phyloP scores from a whole-genome alignment of 495 filamentous ascomycete genomes.

The Penicillium pulvis region DNA sequence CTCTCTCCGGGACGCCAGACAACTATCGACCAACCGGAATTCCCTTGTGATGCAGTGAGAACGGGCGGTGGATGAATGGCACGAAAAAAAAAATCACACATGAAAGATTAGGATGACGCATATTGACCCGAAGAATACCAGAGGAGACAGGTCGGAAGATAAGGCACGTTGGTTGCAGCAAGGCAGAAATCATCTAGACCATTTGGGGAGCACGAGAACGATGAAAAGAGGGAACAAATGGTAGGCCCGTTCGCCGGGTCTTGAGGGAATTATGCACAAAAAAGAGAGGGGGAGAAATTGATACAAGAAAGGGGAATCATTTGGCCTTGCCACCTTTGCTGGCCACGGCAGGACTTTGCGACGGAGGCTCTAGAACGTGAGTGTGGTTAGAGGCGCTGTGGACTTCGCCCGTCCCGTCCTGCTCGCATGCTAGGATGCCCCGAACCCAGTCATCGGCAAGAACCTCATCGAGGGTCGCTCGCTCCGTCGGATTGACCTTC shows the following conservation, averaged over 20 bases:
- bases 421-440: slow-evolving; percentile 63
- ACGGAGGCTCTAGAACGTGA: slow-evolving; percentile 64
- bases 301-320: slow-evolving; percentile 30
- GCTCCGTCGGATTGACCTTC: slow-evolving; percentile 79
- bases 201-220: slow-evolving; percentile 7
- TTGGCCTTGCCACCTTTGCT: slow-evolving; percentile 44
- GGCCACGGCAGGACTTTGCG: slow-evolving; percentile 41
- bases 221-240: slow-evolving; percentile 3
- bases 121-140: slow-evolving; percentile 10
- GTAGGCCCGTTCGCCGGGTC: background rate
- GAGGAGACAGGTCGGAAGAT: background rate
- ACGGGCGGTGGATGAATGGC: background rate
- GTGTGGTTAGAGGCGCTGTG: slow-evolving; percentile 57
- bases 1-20: background rate
- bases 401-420: slow-evolving; percentile 59
- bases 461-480: slow-evolving; percentile 83
- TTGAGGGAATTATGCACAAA: slow-evolving; percentile 24
- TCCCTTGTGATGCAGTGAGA: background rate
- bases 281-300: slow-evolving; percentile 12
- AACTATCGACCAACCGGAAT: background rate
- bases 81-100: slow-evolving; percentile 4
- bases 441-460: slow-evolving; percentile 88
- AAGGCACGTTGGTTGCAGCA: background rate
- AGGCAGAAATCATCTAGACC: slow-evolving; percentile 15
- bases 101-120: slow-evolving; percentile 1